Evolutionary conservation across 345 rosid species (phyloP), one percentile per base, ranked within the genome.

Genomic region (Melaleuca alternifolia): DNA sequence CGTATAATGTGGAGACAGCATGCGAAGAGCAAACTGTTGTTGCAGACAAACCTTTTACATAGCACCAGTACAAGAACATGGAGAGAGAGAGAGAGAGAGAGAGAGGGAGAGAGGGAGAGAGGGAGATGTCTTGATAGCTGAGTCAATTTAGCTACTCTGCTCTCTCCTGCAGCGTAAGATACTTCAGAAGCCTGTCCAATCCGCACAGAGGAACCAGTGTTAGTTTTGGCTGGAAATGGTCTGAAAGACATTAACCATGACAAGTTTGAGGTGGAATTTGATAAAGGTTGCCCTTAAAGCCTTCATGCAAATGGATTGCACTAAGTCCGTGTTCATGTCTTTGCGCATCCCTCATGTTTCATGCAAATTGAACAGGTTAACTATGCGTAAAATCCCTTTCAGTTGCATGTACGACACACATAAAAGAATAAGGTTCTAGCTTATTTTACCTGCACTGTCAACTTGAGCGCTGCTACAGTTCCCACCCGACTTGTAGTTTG

Each of bases 401-500:
- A 81, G 16, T 10, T 16, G 56, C 59, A 33, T 83, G 61, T 56
- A 11, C 26, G 30, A 53, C 46, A 51, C 85, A 52, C 30, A 15
- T 20, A 48, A 24, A 23, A 56, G n/a, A 37, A n/a, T 13, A 77
- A 33, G 13, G 10, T 61, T 50, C 10, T 87, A 10, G 18, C 21
- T 54, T 87, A 86, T 91, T 90, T 90, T 44, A 86, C 82, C 75
- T 89, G 86, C 26, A 87, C 54, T 18, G 5, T 37, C 24, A 33
- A 41, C 79, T 71, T 20, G 41, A 71, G 33, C 9, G 46, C 4
- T 33, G 83, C 79, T 61, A 24, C 52, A 50, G 83, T 48, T 33
- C 46, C 24, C 53, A 50, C 14, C 14, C 51, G 89, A 52, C 85
- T 87, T 89, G 84, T 94, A 94, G n/a, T 92, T 89, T 2, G 96